phyloP scores from a whole-genome alignment of 768 basidiomycete genomes.

The Boletus insuetus region DNA sequence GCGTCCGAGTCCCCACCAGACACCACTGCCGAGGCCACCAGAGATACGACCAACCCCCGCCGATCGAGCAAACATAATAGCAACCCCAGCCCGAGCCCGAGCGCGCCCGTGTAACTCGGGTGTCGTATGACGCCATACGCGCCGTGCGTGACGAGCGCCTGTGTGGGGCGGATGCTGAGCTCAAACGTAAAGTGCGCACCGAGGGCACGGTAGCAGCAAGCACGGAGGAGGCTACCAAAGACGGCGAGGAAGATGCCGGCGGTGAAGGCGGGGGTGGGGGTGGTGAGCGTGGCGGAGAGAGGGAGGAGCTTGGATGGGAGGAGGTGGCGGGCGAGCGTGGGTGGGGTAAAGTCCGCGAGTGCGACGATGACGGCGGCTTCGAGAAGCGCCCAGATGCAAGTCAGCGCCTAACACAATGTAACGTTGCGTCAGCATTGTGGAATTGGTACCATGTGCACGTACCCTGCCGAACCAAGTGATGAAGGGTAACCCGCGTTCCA shows the following conservation, averaged over 20 bases:
- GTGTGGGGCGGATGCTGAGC: constrained; percentile 18
- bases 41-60: neutral
- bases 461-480: too few relatives aligned
- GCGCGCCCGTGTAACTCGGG: constrained; percentile 24
- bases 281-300: neutral
- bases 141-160: constrained; percentile 27
- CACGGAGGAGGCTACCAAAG: constrained; percentile 13
- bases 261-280: constrained; percentile 2
- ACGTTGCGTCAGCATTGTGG: neutral
- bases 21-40: neutral
- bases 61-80: constrained; percentile 5
- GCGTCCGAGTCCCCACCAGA: neutral
- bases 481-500: neutral
- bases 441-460: neutral
- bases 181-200: constrained; percentile 25
- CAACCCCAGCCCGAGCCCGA: neutral
- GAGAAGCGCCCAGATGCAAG: constrained; percentile 5
- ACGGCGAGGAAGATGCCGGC: constrained; percentile 1
- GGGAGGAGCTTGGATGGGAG: neutral
- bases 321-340: constrained; percentile 1
- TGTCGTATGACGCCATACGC: constrained; percentile 30
- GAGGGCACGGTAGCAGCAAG: constrained; percentile 16
- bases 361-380: constrained; percentile 1
- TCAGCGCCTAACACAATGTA: neutral
- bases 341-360: neutral